These are phyloP conservation scores for Fusarium transvaalense DNA, from an alignment of 2,329 filamentous ascomycete species.

Conservation along the genomic window DNA sequence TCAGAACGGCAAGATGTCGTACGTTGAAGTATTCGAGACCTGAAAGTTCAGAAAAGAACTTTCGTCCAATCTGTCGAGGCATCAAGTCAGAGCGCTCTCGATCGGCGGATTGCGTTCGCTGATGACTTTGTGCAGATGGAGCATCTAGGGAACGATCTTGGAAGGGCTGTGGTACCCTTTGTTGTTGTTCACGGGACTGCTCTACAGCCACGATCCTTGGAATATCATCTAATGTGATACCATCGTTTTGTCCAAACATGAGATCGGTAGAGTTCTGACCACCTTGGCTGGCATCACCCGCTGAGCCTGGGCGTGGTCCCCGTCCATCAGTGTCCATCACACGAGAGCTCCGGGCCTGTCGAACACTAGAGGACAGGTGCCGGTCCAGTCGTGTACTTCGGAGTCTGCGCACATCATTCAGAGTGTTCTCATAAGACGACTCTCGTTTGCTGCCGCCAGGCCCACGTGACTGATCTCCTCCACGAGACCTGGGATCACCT, in stretches of 20 bases:
- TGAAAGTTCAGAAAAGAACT: slow-evolving; percentile 96
- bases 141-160: slow-evolving; percentile 56
- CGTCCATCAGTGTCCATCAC: slow-evolving; percentile 77
- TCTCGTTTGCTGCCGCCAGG: slow-evolving; percentile 60
- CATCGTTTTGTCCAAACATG: slow-evolving; percentile 91
- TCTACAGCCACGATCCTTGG: slow-evolving; percentile 95
- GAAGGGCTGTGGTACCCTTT: slow-evolving; percentile 59
- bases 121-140: slow-evolving; percentile 71
- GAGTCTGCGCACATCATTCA: slow-evolving; percentile 92
- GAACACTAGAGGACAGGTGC: slow-evolving; percentile 91
- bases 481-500: slow-evolving; percentile 66
- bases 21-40: slow-evolving; percentile 98
- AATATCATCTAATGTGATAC: slow-evolving; percentile 94
- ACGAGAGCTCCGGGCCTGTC: slow-evolving; percentile 88
- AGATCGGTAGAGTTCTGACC: slow-evolving; percentile 74
- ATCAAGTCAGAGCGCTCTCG: slow-evolving; percentile 66
- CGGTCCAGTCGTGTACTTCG: slow-evolving; percentile 95
- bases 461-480: slow-evolving; percentile 36
- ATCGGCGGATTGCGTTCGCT: slow-evolving; percentile 69
- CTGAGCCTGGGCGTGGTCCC: slow-evolving; percentile 81
- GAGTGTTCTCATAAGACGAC: slow-evolving; percentile 92
- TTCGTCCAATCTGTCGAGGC: slow-evolving; percentile 71
- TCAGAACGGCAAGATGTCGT: slow-evolving; percentile 91
- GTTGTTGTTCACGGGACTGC: slow-evolving; percentile 91
- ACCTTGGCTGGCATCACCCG: slow-evolving; percentile 67